Percentiles rank a stretch among this genome's conserved stretches.
phyloP scores from a whole-genome alignment of 164 flowering plant genomes.

The Piper betle region DNA sequence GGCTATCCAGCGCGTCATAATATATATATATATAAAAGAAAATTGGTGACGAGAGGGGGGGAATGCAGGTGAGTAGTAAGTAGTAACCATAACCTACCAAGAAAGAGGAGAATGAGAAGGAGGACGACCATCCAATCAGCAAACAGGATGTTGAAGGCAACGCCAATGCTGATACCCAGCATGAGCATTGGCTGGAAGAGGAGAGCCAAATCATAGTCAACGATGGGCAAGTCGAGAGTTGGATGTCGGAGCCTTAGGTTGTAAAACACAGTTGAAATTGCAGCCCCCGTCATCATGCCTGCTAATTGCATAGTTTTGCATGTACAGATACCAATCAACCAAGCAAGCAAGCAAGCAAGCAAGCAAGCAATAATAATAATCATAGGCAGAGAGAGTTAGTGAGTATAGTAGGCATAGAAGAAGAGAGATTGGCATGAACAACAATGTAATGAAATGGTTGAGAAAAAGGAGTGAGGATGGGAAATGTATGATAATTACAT shows the following conservation, averaged over 20 bases:
- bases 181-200: conserved; percentile 57
- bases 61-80: background rate
- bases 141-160: conserved; percentile 43
- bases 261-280: conserved; percentile 37
- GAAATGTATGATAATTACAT: conserved; percentile 15
- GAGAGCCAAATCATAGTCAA: conserved; percentile 52
- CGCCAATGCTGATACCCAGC: conserved; percentile 57
- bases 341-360: too few species aligned
- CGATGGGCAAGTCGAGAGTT: conserved; percentile 40
- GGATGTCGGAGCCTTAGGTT: conserved; percentile 43
- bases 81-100: conserved; percentile 25
- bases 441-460: background rate
- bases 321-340: too few species aligned
- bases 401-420: background rate
- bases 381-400: background rate
- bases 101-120: conserved; percentile 39
- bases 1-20: background rate
- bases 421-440: background rate
- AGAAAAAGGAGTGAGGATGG: background rate
- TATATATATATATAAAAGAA: too few species aligned
- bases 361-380: too few species aligned
- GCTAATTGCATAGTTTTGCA: too few species aligned
- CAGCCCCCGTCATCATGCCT: conserved; percentile 61
- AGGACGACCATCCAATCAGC: conserved; percentile 63
- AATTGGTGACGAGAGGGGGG: background rate